Evolutionary conservation across 2,329 filamentous ascomycete species (phyloP).

Genomic region (Botrytis cinerea): DNA sequence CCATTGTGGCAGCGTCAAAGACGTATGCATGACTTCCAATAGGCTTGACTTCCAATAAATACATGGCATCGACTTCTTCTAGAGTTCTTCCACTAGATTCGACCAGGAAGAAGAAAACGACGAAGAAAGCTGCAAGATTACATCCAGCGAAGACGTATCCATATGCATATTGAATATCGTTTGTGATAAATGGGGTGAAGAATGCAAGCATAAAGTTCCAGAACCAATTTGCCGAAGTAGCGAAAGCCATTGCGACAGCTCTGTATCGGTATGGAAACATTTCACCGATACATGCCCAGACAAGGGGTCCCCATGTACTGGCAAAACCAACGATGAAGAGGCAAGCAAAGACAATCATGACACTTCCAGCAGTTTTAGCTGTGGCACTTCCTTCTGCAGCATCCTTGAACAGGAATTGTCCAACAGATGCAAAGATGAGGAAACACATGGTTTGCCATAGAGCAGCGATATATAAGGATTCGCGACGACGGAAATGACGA

Average conservation of each 20-base stretch:
- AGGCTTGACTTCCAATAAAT: constrained; percentile 44
- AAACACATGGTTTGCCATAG: constrained; percentile 72
- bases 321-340: constrained; percentile 76
- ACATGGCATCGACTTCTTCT: constrained; percentile 38
- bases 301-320: constrained; percentile 67
- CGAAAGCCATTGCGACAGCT: constrained; percentile 60
- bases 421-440: constrained; percentile 57
- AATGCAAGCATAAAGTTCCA: constrained; percentile 77
- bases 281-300: constrained; percentile 69
- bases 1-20: background rate
- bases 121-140: constrained; percentile 61
- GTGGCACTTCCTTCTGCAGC: constrained; percentile 44
- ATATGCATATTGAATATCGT: constrained; percentile 67
- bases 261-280: constrained; percentile 66
- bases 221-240: constrained; percentile 64
- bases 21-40: constrained; percentile 25
- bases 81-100: constrained; percentile 53
- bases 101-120: constrained; percentile 78
- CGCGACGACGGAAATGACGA: constrained; percentile 67
- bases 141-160: constrained; percentile 77
- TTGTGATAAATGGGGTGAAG: constrained; percentile 78
- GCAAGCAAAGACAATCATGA: constrained; percentile 72
- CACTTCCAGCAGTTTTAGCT: constrained; percentile 56
- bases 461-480: constrained; percentile 65
- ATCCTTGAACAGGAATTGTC: constrained; percentile 51